Conservation (phyloP, 345 rosid genomes). For the Noccaea bulbosa region DNA sequence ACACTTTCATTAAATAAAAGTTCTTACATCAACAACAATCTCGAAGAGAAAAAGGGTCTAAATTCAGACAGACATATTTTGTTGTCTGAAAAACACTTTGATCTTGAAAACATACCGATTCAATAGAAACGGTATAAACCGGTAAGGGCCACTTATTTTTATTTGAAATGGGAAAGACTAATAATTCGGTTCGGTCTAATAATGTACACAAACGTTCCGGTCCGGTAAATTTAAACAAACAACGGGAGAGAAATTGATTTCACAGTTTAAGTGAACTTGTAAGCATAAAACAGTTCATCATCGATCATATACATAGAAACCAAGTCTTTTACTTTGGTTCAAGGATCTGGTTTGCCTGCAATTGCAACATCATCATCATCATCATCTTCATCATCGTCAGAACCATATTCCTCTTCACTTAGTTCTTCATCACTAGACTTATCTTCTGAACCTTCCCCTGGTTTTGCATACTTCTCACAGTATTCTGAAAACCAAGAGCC, state of each 20-base stretch:
- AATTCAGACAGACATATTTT: no score
- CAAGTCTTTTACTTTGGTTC: slow-evolving; percentile 15
- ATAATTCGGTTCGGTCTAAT: slow-evolving; percentile 40
- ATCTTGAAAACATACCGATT: background rate
- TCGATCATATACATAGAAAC: slow-evolving; percentile 37
- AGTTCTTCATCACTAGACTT: slow-evolving; percentile 87
- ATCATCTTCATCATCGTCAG: slow-evolving; percentile 57
- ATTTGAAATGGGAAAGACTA: slow-evolving; percentile 29
- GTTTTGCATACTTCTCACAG: slow-evolving; percentile 85
- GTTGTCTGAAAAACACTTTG: no score
- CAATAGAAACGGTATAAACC: slow-evolving; percentile 18
- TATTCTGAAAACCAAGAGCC: slow-evolving; percentile 53
- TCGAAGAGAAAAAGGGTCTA: no score
- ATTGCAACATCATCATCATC: slow-evolving; percentile 51
- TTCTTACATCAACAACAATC: no score
- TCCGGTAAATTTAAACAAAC: slow-evolving; percentile 30
- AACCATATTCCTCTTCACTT: slow-evolving; percentile 76
- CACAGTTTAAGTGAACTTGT: slow-evolving; percentile 24
- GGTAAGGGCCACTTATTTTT: slow-evolving; percentile 21
- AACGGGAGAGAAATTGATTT: slow-evolving; percentile 24
- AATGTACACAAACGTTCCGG: slow-evolving; percentile 42
- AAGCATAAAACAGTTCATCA: slow-evolving; percentile 35
- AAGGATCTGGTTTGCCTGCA: slow-evolving; percentile 86
- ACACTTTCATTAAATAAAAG: no score
- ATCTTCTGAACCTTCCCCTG: slow-evolving; percentile 71